Conservation (phyloP, 148 eudicot genomes). For the Selenicereus undatus region DNA sequence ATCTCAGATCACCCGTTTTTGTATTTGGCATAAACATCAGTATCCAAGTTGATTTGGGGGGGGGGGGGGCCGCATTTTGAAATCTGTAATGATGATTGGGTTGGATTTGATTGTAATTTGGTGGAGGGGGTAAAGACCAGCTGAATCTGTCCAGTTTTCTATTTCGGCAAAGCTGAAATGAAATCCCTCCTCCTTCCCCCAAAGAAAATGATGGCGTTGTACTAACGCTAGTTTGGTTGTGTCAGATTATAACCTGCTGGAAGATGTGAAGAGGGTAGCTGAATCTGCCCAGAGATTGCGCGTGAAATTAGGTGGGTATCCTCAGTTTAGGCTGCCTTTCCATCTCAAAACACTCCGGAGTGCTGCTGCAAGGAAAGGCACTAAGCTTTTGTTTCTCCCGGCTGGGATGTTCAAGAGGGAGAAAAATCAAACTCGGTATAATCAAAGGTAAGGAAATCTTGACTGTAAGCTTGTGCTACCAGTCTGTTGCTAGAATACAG, state of each 20-base stretch:
- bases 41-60: not conserved
- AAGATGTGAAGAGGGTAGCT: conserved; percentile 88
- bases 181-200: not conserved
- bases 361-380: conserved; percentile 56
- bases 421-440: conserved; percentile 52
- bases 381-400: conserved; percentile 49
- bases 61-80: no score
- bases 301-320: conserved; percentile 41
- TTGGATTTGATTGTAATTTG: not conserved
- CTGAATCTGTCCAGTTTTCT: not conserved
- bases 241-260: conserved; percentile 81
- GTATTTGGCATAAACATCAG: not conserved
- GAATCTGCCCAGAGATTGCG: conserved; percentile 81
- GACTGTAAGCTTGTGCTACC: not conserved
- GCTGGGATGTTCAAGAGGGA: conserved; percentile 77
- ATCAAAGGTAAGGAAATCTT: conserved; percentile 36
- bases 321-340: conserved; percentile 49
- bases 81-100: not conserved
- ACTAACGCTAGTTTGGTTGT: conserved; percentile 1
- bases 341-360: conserved; percentile 50
- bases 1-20: not conserved
- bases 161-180: not conserved
- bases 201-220: not conserved
- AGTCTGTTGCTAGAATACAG: not conserved
- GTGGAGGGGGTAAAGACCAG: not conserved